Conservation (phyloP, 768 basidiomycete species). For the Pholiota molesta region DNA sequence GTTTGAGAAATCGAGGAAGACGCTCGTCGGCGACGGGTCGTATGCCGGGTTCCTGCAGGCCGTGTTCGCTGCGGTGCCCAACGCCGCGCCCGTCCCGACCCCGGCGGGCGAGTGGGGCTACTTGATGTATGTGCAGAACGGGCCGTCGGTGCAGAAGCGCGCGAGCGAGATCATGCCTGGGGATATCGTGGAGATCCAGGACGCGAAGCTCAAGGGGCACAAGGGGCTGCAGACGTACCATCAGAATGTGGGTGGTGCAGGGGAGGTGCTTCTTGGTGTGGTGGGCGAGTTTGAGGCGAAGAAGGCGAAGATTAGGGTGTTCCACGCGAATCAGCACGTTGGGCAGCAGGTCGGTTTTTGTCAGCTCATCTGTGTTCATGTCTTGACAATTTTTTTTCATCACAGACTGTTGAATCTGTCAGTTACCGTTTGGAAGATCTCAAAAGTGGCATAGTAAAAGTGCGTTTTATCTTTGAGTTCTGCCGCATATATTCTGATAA, state of each 20-base stretch:
- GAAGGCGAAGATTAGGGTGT: constrained; percentile 84
- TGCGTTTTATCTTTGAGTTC: constrained; percentile 30
- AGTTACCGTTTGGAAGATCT: constrained; percentile 90
- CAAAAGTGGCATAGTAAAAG: constrained; percentile 84
- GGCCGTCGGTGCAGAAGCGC: constrained; percentile 65
- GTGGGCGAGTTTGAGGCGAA: constrained; percentile 83
- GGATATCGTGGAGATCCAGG: constrained; percentile 75
- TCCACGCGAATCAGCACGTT: constrained; percentile 87
- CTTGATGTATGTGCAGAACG: constrained; percentile 75
- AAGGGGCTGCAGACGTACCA: constrained; percentile 80
- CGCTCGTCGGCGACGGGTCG: constrained; percentile 83
- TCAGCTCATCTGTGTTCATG: constrained; percentile 8
- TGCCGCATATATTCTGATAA: not conserved
- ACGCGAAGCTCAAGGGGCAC: constrained; percentile 76
- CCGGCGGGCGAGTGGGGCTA: constrained; percentile 62
- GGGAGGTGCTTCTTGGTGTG: constrained; percentile 67
- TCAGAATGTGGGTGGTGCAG: constrained; percentile 49
- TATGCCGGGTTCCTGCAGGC: constrained; percentile 77
- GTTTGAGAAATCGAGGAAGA: constrained; percentile 75
- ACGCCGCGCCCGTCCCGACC: constrained; percentile 45
- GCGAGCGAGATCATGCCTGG: constrained; percentile 85
- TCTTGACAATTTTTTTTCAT: constrained; percentile 5
- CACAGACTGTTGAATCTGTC: constrained; percentile 68
- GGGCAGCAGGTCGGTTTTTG: constrained; percentile 69
- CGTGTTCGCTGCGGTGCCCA: constrained; percentile 67